Conservation (phyloP, 805 yeast species). For the Starmerella bacillaris region DNA sequence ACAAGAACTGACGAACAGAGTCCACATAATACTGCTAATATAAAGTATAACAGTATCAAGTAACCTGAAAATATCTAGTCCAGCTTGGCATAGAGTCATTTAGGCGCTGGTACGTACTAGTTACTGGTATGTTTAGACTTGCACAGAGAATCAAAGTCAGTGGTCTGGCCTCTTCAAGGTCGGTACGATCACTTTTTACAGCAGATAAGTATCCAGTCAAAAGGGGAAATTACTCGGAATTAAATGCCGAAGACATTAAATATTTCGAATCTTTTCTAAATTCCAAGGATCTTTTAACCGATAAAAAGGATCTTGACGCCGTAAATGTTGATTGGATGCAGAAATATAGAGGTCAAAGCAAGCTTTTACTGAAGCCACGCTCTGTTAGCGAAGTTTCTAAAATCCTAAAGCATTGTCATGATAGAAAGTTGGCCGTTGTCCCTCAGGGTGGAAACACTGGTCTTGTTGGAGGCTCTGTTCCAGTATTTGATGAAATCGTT, state of each 20-base stretch:
- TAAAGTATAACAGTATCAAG: no score
- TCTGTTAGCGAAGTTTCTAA: conserved; percentile 56
- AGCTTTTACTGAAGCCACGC: conserved; percentile 63
- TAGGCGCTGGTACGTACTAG: no score
- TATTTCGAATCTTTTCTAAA: conserved; percentile 41
- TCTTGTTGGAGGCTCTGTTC: conserved; percentile 82
- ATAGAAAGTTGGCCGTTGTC: conserved; percentile 59
- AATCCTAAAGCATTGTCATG: conserved; percentile 66
- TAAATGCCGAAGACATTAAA: conserved; percentile 40
- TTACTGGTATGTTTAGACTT: no score
- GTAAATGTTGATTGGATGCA: conserved; percentile 89
- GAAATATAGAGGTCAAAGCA: conserved; percentile 72
- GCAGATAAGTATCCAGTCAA: conserved; percentile 47
- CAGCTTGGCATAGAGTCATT: no score
- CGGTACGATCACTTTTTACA: conserved; percentile 29
- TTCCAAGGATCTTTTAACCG: conserved; percentile 26
- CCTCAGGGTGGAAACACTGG: conserved; percentile 98
- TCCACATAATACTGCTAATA: no score
- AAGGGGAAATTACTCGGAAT: conserved; percentile 31
- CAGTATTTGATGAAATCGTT: conserved; percentile 79
- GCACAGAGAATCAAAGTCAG: no score
- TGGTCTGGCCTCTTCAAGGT: no score
- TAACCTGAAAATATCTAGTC: no score
- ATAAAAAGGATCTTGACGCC: conserved; percentile 43
- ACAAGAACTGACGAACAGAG: no score